Conservation (phyloP, 2,329 filamentous ascomycete genomes). For the Aspergillus oerlinghausenensis region DNA sequence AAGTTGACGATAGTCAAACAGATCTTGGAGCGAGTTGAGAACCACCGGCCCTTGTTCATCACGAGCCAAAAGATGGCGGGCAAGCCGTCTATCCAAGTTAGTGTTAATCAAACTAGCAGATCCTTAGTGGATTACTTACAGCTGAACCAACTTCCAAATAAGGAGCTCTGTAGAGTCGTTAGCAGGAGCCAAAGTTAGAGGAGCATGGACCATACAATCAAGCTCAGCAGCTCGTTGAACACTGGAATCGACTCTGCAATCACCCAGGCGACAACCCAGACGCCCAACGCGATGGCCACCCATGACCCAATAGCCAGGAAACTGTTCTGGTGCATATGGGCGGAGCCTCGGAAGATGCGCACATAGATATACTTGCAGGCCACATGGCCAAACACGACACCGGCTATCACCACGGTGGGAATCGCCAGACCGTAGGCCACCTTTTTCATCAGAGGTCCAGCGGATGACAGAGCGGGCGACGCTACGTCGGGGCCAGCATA, state of each 20-base stretch:
- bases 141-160: slow-evolving; percentile 66
- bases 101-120: background rate
- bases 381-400: slow-evolving; percentile 64
- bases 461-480: slow-evolving; percentile 62
- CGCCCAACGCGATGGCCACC: slow-evolving; percentile 50
- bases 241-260: slow-evolving; percentile 66
- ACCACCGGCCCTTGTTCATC: slow-evolving; percentile 42
- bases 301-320: slow-evolving; percentile 52
- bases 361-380: slow-evolving; percentile 63
- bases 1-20: slow-evolving; percentile 42
- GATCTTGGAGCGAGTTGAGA: slow-evolving; percentile 40
- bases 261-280: slow-evolving; percentile 60
- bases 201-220: slow-evolving; percentile 43
- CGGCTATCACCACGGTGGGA: slow-evolving; percentile 64
- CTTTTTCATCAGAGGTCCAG: slow-evolving; percentile 53
- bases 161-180: slow-evolving; percentile 36
- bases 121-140: slow-evolving; percentile 20
- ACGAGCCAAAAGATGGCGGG: slow-evolving; percentile 45
- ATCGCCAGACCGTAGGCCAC: slow-evolving; percentile 64
- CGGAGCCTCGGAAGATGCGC: slow-evolving; percentile 57
- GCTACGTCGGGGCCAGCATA: slow-evolving; percentile 59
- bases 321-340: slow-evolving; percentile 48
- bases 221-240: slow-evolving; percentile 61
- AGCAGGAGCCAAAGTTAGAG: background rate
- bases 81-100: slow-evolving; percentile 32